Conservation (phyloP, 495 filamentous ascomycete genomes). For the Talaromyces liani region DNA sequence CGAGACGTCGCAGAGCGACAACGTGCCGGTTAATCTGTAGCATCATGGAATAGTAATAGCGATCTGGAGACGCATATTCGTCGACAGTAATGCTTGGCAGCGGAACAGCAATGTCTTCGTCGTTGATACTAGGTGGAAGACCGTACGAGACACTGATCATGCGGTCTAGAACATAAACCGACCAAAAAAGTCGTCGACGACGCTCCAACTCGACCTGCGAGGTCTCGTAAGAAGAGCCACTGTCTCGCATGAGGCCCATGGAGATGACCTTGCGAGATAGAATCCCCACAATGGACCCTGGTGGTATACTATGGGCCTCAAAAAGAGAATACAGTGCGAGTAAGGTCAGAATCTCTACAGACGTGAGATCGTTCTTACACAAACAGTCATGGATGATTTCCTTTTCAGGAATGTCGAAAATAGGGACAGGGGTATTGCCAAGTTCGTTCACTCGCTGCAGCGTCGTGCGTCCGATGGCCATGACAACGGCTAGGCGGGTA, state of each 20-base stretch:
- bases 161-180: constrained; percentile 21
- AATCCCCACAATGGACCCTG: constrained; percentile 18
- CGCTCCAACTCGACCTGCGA: constrained; percentile 15
- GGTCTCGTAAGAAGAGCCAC: neutral
- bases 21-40: constrained; percentile 22
- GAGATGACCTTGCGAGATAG: constrained; percentile 15
- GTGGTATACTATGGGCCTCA: constrained; percentile 16
- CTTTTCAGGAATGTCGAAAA: constrained; percentile 10
- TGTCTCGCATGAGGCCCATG: constrained; percentile 13
- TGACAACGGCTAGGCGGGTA: constrained; percentile 15
- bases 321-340: constrained; percentile 23
- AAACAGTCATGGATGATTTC: constrained; percentile 12
- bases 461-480: constrained; percentile 19
- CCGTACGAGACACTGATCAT: constrained; percentile 22
- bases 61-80: constrained; percentile 19
- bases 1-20: constrained; percentile 20
- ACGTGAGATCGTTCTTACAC: constrained; percentile 8
- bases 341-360: constrained; percentile 18
- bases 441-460: constrained; percentile 16
- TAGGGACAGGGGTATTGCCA: neutral
- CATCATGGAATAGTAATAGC: constrained; percentile 15
- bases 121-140: constrained; percentile 15
- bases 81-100: constrained; percentile 22
- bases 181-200: constrained; percentile 22
- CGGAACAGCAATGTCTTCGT: constrained; percentile 17